Base-by-base conservation (phyloP, 331 rosid genomes). In the Cydonia oblonga region DNA sequence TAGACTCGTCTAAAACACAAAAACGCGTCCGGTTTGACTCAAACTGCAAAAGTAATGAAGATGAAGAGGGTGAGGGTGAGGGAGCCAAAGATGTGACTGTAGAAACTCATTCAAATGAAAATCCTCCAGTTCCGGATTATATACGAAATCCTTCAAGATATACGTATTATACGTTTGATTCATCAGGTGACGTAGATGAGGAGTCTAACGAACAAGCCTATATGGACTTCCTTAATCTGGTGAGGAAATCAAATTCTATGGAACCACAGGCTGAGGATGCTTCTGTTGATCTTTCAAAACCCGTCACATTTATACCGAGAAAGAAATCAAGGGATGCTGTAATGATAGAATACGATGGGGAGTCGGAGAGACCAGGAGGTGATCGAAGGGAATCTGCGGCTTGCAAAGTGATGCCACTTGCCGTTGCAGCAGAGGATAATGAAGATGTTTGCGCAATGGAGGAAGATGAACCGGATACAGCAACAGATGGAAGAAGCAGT, bases 11-110 rank as follows among this genome's bases (percentile, higher is more conserved):
- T 5, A 88, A 76, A 74, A 52, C 88, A 1, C 83, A 46, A 25
- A 95, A 95, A 80, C 97, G 97, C 6, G 96, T 91, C 18, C 90
- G 98, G n/a, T 95, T 95, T 58, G 90, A 89, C 59, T 79, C 97
- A 11, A 87, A 81, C 49, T 86, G 84, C 75, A 83, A 75, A 38
- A 88, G 67, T 49, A 73, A 71, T 46, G 67, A 73, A 10, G 60
- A 52, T 62, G 64, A 65, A 57, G 88, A 68, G 59, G 38, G 38
- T 33, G 26, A 25, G 26, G 26, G 26, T 25, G 38, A 33, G 38
- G 83, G 52, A 69, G 54, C 79, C 24, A 63, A 69, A 38, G 86
- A 78, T 74, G 64, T 73, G 1, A 53, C 84, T 30, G 73, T 67
- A 83, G 77, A 86, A 76, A 19, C 23, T 12, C 68, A 64, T 52